These are phyloP conservation scores for Trichophyton mentagrophytes DNA, from an alignment of 2,329 filamentous ascomycete genomes.

Conservation along the genomic window DNA sequence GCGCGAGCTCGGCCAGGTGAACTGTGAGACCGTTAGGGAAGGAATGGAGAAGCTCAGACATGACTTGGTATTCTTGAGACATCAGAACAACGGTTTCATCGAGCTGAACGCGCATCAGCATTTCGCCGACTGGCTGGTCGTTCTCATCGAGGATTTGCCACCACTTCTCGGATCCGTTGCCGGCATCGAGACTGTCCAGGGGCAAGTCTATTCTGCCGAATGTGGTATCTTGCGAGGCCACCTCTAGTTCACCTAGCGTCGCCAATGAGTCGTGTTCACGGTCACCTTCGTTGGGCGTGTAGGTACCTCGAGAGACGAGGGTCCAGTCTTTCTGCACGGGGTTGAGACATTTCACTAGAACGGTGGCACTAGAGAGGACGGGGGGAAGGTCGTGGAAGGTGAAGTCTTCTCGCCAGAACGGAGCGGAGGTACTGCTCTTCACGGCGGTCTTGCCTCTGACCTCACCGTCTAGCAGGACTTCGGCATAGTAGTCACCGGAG, in stretches of 20 bases:
- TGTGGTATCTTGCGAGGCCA: constrained; percentile 35
- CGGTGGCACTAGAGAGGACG: constrained; percentile 34
- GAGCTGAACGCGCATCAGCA: constrained; percentile 69
- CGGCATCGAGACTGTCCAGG: constrained; percentile 63
- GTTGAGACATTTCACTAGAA: constrained; percentile 36
- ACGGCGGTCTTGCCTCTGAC: constrained; percentile 38
- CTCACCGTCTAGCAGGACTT: constrained; percentile 38
- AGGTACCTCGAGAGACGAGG: constrained; percentile 33
- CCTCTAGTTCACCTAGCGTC: constrained; percentile 32
- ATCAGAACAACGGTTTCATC: constrained; percentile 86
- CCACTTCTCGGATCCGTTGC: constrained; percentile 77
- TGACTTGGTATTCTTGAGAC: constrained; percentile 67
- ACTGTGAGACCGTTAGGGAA: constrained; percentile 74
- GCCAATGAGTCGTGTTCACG: constrained; percentile 29
- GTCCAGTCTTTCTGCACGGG: constrained; percentile 39
- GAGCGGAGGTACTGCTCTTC: constrained; percentile 33
- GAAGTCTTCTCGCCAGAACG: constrained; percentile 41
- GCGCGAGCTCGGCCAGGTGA: constrained; percentile 68
- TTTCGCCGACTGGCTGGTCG: constrained; percentile 64
- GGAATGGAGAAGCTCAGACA: constrained; percentile 71
- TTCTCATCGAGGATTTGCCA: constrained; percentile 66
- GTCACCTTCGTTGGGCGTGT: constrained; percentile 30
- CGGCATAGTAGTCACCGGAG: constrained; percentile 35
- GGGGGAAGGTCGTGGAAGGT: constrained; percentile 36
- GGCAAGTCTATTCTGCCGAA: constrained; percentile 60